A percentile compares a stretch with the other conserved stretches of the same genome.
Conservation (phyloP, 139 green algal genomes). For the Monoraphidium neglectum region DNA sequence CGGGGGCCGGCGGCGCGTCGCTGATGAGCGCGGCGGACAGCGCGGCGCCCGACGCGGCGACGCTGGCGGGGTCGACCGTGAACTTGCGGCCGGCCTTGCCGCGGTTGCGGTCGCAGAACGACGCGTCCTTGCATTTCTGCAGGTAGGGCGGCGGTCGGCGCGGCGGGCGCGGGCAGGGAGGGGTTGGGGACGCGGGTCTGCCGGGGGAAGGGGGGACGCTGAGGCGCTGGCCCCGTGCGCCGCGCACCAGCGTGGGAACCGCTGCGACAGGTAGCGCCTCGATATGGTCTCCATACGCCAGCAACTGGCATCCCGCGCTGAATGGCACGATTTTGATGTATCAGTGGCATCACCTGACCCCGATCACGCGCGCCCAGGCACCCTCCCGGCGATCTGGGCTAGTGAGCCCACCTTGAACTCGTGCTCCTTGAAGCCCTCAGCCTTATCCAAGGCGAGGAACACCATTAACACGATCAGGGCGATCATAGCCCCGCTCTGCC, state of each 20-base stretch:
- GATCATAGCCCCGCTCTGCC: too few relatives aligned
- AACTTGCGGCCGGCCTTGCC: slow-evolving; percentile 53
- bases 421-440: slow-evolving; percentile 83
- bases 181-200: neutral
- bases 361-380: neutral
- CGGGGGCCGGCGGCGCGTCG: slow-evolving; percentile 22
- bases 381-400: neutral
- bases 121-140: slow-evolving; percentile 82
- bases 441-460: neutral
- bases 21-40: slow-evolving; percentile 63
- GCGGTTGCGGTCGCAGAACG: slow-evolving; percentile 89
- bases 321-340: too few relatives aligned
- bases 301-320: too few relatives aligned
- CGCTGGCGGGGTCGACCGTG: slow-evolving; percentile 47
- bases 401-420: slow-evolving; percentile 84
- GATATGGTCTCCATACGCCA: neutral
- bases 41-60: slow-evolving; percentile 44
- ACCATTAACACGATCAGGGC: neutral
- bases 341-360: neutral
- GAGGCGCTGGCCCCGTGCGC: neutral
- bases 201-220: too few relatives aligned
- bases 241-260: neutral
- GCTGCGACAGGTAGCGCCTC: neutral
- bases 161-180: neutral
- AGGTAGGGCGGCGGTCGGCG: neutral